Conservation (phyloP, 805 yeast genomes). For the Zygoascus bituminiphila region DNA sequence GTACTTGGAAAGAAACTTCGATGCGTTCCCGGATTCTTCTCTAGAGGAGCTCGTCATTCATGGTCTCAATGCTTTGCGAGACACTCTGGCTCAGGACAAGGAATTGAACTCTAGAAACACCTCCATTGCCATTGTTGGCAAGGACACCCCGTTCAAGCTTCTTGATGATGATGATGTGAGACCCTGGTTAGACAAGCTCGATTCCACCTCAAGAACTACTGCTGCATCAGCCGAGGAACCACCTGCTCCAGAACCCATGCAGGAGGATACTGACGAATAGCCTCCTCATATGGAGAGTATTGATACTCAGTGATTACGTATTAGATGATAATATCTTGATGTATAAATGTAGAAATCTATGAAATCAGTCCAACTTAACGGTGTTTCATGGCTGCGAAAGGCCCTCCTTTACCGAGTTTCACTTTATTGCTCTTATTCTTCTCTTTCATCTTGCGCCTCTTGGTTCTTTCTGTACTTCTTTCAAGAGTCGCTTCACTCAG, state of each 20-base stretch:
- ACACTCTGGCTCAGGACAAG: conserved; percentile 89
- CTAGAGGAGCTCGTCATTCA: conserved; percentile 72
- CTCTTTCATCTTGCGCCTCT: no score
- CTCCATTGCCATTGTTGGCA: conserved; percentile 88
- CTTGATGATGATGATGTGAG: conserved; percentile 84
- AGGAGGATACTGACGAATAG: conserved; percentile 3
- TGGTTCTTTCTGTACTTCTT: neutral
- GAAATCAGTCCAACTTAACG: neutral
- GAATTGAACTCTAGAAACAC: conserved; percentile 79
- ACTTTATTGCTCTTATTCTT: no score
- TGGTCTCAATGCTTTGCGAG: conserved; percentile 87
- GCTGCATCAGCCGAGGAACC: conserved; percentile 9
- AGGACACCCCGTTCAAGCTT: conserved; percentile 60
- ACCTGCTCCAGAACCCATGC: conserved; percentile 7
- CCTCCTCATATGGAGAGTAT: neutral
- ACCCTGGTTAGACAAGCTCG: conserved; percentile 73
- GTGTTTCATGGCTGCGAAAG: neutral
- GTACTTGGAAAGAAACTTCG: conserved; percentile 79
- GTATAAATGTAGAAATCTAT: conserved; percentile 1
- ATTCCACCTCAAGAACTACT: conserved; percentile 50
- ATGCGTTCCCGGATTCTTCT: conserved; percentile 50
- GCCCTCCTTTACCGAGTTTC: neutral
- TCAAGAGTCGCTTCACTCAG: neutral
- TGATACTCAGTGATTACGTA: conserved; percentile 1
- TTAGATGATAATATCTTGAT: neutral